Base-by-base conservation (phyloP, 2,329 filamentous ascomycete species). In the Rhynchosporium agropyri region DNA sequence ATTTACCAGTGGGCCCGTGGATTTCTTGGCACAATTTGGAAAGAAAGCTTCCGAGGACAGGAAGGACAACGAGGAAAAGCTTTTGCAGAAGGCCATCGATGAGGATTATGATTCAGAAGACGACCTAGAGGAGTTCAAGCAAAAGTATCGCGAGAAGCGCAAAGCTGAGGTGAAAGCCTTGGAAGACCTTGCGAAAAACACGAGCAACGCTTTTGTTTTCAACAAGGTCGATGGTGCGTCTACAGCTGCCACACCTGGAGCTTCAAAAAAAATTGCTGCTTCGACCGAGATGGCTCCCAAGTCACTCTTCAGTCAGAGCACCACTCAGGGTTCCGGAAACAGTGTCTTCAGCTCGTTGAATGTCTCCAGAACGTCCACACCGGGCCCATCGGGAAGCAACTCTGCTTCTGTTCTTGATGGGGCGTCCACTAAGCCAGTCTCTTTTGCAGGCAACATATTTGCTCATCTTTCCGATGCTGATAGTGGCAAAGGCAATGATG, bases 381-480 rank as follows among this genome's bases (percentile, higher is more conserved):
- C 71, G 42, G 68, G 61, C n/a, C 46, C 63, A n/a, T 60, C 66
- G 36, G 64, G 65, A 59, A 68, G 65, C 45, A 45, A 54, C 45
- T 62, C 60, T 42, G 68, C 68, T 40, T 72, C 72, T 20, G 67
- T 74, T 42, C 63, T 73, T 31, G 71, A 71, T 56, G 64, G 65
- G 64, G 60, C 61, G n/a, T 50, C 67, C 12, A 65, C 63, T 26
- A 70, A 72, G 40, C 61, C 65, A 10, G 40, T 61, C 10, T 43
- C 65, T n/a, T 65, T 67, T 61, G 56, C 60, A 48, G 69, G 74
- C 51, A 86, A 87, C 70, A 85, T 86, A 56, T 88, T 88, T 70
- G 81, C 80, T 29, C 83, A 87, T 67, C 78, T 87, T 7, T 86
- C 84, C 1, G 83, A 84, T 69, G 78, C 76, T 38, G 83, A 80